Base-by-base conservation (phyloP, 306 rosid genomes). In the Quercus aquifolioides region DNA sequence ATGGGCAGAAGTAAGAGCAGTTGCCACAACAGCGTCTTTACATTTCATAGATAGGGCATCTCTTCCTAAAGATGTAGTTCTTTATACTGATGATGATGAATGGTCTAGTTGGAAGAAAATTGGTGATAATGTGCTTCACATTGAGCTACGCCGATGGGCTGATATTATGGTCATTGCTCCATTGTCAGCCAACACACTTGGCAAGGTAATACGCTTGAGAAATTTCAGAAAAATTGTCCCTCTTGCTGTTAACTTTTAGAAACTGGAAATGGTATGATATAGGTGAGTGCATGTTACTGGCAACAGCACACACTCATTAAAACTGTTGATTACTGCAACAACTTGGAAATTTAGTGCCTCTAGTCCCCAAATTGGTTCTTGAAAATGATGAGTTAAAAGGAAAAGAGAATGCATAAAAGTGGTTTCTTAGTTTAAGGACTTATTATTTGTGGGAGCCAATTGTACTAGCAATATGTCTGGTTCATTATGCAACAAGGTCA, bases 101-200 rank as follows among this genome's bases (percentile, higher is more conserved):
- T 90, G 92, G 94, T 15, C 55, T 38, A 73, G 57, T 71, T 94
- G 97, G 99, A 87, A 75, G 73, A 89, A 55, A 71, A 64, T 92
- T 69, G 95, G 96, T 4, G 99, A 92, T 69, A 30, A 35, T 12
- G 90, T 92, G 41, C 87, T 91, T 80, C 97, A 92, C 88, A 89
- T 90, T 84, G 92, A 91, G 79, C 98, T 94, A 70, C 76, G 83
- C 31, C 79, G 71, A 58, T 94, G 97, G 97, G 99, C 97, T 79
- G 99, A 95, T 72, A 85, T 92, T 75, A 73, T 94, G 89, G 90
- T 94, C 64, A 86, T 94, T 55, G 97, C 97, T 49, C 99, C 99
- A 18, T 79, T 92, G 74, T 94, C 99, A 60, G 95, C 97, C 28
- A 86, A 92, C 83, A 94, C 94, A 20, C 92, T 94, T 60, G 95